Percentiles rank a stretch among this genome's conserved stretches.
Evolutionary conservation across 768 basidiomycete genomes (phyloP).

Genomic region (Mycena haematopus): DNA sequence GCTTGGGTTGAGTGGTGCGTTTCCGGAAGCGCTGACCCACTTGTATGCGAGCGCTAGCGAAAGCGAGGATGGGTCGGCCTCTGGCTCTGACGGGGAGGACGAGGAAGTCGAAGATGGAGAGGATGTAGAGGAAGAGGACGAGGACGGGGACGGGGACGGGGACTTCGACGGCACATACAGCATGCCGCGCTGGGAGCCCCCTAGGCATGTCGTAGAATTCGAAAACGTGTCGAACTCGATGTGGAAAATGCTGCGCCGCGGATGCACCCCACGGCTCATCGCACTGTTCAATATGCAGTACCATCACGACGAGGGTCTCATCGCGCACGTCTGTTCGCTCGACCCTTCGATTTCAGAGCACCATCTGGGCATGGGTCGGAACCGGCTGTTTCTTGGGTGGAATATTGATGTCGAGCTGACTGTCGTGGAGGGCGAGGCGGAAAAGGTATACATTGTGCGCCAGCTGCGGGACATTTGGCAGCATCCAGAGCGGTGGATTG

Average conservation of each 20-base stretch:
- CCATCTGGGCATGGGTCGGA: conserved; percentile 38
- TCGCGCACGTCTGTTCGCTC: conserved; percentile 49
- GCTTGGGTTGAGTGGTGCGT: conserved; percentile 14
- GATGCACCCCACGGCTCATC: conserved; percentile 66
- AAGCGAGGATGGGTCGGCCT: conserved; percentile 24
- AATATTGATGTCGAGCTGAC: conserved; percentile 48
- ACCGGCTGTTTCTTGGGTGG: conserved; percentile 70
- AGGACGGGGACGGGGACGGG: conserved; percentile 25
- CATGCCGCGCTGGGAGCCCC: conserved; percentile 65
- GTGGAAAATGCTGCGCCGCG: conserved; percentile 58
- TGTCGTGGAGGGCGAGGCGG: conserved; percentile 48
- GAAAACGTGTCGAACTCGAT: conserved; percentile 35
- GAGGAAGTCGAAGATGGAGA: conserved; percentile 35
- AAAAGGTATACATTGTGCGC: conserved; percentile 45
- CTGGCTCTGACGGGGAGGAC: conserved; percentile 30
- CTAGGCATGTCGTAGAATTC: conserved; percentile 38
- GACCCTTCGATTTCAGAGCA: conserved; percentile 37
- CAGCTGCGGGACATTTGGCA: conserved; percentile 22
- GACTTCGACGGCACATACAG: conserved; percentile 44
- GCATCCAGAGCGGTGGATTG: conserved; percentile 22
- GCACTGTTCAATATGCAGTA: conserved; percentile 62
- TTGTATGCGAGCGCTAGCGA: conserved; percentile 25
- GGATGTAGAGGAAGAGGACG: conserved; percentile 27
- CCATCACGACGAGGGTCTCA: conserved; percentile 57
- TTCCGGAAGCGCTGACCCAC: conserved; percentile 7